Conservation (phyloP, 2,329 filamentous ascomycete genomes). For the Fulvia fulva region DNA sequence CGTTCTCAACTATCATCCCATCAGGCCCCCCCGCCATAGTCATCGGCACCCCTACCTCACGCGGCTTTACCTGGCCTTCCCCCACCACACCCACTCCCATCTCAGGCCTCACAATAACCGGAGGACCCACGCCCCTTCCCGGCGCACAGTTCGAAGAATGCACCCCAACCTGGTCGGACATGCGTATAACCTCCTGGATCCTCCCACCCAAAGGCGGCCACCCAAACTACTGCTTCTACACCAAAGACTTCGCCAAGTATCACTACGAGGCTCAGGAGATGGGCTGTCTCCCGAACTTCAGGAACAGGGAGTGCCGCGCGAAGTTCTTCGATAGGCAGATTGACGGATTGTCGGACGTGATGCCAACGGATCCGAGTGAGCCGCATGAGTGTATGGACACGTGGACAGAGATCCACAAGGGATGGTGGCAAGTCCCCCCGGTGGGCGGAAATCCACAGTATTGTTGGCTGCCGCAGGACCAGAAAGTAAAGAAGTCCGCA, state of each 20-base stretch:
- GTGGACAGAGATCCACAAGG: neutral
- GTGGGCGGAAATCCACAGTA: neutral
- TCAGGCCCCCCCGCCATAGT: too few relatives aligned
- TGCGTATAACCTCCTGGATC: neutral
- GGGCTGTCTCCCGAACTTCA: neutral
- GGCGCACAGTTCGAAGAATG: too few relatives aligned
- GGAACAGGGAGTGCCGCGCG: neutral
- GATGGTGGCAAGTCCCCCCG: neutral
- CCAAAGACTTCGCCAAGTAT: neutral
- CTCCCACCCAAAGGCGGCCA: neutral
- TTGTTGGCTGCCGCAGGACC: neutral
- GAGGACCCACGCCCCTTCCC: too few relatives aligned
- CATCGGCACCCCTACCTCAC: too few relatives aligned
- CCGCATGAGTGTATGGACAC: neutral
- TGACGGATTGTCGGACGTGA: neutral
- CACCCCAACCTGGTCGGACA: neutral
- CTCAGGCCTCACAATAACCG: too few relatives aligned
- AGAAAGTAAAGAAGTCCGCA: neutral
- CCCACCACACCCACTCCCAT: too few relatives aligned
- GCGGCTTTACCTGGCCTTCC: too few relatives aligned
- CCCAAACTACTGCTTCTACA: neutral
- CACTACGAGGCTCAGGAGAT: neutral
- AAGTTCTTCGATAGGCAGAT: neutral
- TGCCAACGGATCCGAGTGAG: neutral
- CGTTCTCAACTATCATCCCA: too few relatives aligned